A percentile compares a stretch with the other conserved stretches of the same genome.
Conservation (phyloP, 2,329 filamentous ascomycete species). For the Botrytis galanthina region DNA sequence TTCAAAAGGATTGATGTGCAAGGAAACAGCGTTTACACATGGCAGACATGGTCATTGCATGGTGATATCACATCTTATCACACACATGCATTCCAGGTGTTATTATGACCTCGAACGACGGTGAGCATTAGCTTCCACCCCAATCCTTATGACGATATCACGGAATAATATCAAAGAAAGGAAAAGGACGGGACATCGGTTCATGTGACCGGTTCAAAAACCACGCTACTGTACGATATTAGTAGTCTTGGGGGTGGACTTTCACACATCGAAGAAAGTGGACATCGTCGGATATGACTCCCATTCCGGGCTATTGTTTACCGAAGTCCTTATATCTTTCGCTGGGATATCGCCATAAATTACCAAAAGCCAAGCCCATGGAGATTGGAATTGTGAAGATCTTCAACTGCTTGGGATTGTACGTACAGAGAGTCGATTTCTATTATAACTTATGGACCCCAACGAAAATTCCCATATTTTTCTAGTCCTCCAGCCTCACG, state of each 20-base stretch:
- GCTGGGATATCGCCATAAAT: constrained; percentile 1
- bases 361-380: constrained; percentile 10
- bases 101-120: background rate
- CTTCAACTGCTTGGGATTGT: background rate
- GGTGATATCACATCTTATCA: background rate
- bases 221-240: constrained; percentile 1
- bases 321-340: background rate
- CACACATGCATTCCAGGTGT: background rate
- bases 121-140: background rate
- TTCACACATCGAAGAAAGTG: constrained; percentile 12
- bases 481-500: background rate
- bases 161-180: background rate
- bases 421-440: constrained; percentile 7
- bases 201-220: constrained; percentile 17
- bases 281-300: constrained; percentile 17
- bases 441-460: constrained; percentile 10
- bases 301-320: constrained; percentile 16
- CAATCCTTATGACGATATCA: constrained; percentile 8
- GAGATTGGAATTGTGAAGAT: constrained; percentile 14
- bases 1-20: background rate
- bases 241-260: background rate
- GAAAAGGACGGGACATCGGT: constrained; percentile 10
- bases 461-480: background rate
- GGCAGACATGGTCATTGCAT: background rate
- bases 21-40: background rate